These are phyloP conservation scores for Beauveria varroae DNA, from an alignment of 2,329 filamentous ascomycete species.

Conservation along the genomic window DNA sequence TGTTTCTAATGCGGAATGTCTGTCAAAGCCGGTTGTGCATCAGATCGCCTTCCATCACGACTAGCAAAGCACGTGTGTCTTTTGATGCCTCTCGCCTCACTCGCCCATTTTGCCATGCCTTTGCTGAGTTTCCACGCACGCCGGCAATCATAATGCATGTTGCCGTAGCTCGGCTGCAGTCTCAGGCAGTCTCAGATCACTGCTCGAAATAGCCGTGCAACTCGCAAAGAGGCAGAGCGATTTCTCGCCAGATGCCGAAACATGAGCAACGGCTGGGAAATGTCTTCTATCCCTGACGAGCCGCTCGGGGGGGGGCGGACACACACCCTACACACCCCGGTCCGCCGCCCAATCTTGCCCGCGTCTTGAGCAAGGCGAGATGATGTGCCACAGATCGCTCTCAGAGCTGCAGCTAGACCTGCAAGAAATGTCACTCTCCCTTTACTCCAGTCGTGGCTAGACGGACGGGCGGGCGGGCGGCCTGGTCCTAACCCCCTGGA, in stretches of 20 bases:
- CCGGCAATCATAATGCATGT: not conserved
- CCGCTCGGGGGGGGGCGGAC: not conserved
- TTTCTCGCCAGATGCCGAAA: not conserved
- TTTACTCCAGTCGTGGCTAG: not conserved
- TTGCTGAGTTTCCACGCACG: not conserved
- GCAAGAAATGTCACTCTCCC: slow-evolving; percentile 5
- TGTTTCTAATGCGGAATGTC: not conserved
- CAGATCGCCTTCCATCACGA: not conserved
- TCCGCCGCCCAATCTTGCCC: slow-evolving; percentile 12
- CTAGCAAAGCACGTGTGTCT: not conserved
- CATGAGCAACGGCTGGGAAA: not conserved
- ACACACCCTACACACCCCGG: not conserved
- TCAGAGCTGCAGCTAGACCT: not conserved
- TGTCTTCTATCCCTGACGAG: not conserved
- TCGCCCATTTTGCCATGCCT: slow-evolving; percentile 3
- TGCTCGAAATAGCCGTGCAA: slow-evolving; percentile 13
- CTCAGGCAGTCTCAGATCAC: slow-evolving; percentile 19
- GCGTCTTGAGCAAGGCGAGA: slow-evolving; percentile 24
- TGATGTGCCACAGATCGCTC: slow-evolving; percentile 33
- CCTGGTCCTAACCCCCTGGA: not conserved
- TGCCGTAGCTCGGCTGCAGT: slow-evolving; percentile 12
- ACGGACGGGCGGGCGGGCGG: not conserved
- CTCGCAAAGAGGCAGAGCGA: not conserved
- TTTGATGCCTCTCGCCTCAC: not conserved
- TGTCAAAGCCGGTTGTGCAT: not conserved